These are phyloP conservation scores for Kwoniella dendrophila DNA, from an alignment of 768 basidiomycete species.

Conservation along the genomic window DNA sequence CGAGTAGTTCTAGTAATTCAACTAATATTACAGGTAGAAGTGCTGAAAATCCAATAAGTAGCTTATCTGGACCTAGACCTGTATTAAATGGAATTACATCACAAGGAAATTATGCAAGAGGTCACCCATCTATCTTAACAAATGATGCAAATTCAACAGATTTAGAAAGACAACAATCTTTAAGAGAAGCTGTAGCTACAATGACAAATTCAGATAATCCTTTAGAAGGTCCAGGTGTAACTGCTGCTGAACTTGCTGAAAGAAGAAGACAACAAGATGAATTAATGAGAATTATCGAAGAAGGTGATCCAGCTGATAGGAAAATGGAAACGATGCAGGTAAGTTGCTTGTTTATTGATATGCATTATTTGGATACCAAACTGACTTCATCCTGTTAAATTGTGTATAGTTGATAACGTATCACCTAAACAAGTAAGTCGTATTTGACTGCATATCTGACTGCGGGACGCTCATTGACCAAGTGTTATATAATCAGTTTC, in stretches of 20 bases:
- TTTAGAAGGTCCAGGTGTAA: conserved; percentile 26
- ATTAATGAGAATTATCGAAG: conserved; percentile 24
- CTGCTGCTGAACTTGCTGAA: conserved; percentile 29
- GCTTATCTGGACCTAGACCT: conserved; percentile 17
- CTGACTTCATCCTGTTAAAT: background rate
- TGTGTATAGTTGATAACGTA: conserved; percentile 64
- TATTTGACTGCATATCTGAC: background rate
- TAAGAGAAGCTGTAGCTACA: conserved; percentile 18
- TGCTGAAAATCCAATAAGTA: conserved; percentile 9
- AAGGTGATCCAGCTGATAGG: conserved; percentile 21
- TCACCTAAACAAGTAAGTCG: conserved; percentile 73
- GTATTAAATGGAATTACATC: background rate
- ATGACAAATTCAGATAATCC: conserved; percentile 22
- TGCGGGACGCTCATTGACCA: background rate
- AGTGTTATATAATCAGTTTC: conserved; percentile 57
- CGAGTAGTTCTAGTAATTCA: no score
- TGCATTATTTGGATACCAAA: background rate
- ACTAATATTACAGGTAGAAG: background rate
- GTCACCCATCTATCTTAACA: conserved; percentile 2
- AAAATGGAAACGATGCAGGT: conserved; percentile 42
- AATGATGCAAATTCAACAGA: background rate
- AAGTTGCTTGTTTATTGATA: background rate
- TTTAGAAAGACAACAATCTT: background rate
- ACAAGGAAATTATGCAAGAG: conserved; percentile 9
- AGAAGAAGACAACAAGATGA: conserved; percentile 22